A percentile compares a stretch with the other conserved stretches of the same genome.
Evolutionary conservation across 108 stramenopile species (phyloP).

Genomic region (Pseudonitzschia pungens): DNA sequence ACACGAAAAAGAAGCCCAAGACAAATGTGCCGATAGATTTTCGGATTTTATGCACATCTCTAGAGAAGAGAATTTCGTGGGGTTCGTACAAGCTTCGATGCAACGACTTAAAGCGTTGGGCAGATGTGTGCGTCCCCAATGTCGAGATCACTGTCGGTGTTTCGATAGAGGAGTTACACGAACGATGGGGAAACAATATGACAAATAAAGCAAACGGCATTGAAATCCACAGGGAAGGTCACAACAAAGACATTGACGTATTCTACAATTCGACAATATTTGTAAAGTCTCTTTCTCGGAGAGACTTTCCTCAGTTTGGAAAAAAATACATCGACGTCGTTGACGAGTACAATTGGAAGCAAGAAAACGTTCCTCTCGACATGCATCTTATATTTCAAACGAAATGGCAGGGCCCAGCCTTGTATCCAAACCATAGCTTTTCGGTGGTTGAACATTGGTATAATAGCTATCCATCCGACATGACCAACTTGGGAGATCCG

Average conservation of each 20-base stretch:
- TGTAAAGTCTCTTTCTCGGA: constrained; percentile 6
- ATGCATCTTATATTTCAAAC: constrained; percentile 15
- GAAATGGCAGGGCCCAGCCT: not conserved
- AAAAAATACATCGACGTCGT: constrained; percentile 19
- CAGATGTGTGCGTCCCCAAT: not conserved
- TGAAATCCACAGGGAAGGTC: not conserved
- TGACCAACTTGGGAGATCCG: constrained; percentile 4
- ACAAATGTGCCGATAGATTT: not conserved
- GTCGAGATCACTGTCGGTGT: constrained; percentile 14
- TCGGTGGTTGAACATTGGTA: constrained; percentile 22
- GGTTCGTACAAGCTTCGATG: constrained; percentile 21
- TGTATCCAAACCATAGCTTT: constrained; percentile 4
- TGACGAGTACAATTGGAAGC: constrained; percentile 6
- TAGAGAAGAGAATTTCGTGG: not conserved
- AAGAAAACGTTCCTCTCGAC: not conserved
- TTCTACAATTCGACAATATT: constrained; percentile 13
- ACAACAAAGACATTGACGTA: not conserved
- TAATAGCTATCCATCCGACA: constrained; percentile 19
- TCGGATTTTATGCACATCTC: constrained; percentile 17
- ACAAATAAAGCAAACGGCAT: not conserved
- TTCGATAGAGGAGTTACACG: constrained; percentile 13
- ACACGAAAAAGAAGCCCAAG: not conserved
- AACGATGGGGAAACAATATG: not conserved
- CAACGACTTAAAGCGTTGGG: constrained; percentile 12
- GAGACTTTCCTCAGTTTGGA: constrained; percentile 9